Evolutionary conservation across 176 grass and related monocot species (phyloP).

Genomic region (Otatea glauca): DNA sequence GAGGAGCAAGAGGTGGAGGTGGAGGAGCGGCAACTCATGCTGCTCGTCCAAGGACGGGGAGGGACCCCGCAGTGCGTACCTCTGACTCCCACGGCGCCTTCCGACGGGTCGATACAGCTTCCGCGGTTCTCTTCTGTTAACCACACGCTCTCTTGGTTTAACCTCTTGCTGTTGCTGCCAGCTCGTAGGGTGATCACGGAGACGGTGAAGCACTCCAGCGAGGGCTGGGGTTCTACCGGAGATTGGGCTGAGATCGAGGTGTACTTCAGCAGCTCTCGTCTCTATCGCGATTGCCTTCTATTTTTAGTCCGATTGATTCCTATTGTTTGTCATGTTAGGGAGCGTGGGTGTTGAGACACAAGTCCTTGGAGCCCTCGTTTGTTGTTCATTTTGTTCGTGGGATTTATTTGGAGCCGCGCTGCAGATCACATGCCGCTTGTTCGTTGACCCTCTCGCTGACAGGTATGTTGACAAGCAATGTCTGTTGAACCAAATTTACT

Average conservation of each 20-base stretch:
- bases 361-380: slow-evolving; percentile 54
- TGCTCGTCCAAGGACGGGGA: slow-evolving; percentile 44
- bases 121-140: no score
- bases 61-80: background rate
- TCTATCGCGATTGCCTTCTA: background rate
- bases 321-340: slow-evolving; percentile 58
- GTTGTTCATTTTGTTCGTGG: slow-evolving; percentile 89
- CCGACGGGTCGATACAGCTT: slow-evolving; percentile 70
- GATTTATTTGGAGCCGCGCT: slow-evolving; percentile 92
- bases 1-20: background rate
- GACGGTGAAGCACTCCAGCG: slow-evolving; percentile 71
- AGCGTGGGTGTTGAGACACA: slow-evolving; percentile 83
- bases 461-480: slow-evolving; percentile 54
- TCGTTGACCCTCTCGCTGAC: slow-evolving; percentile 77
- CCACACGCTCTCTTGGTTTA: no score
- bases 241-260: slow-evolving; percentile 97
- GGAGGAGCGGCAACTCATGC: slow-evolving; percentile 33
- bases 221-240: slow-evolving; percentile 63
- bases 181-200: slow-evolving; percentile 88
- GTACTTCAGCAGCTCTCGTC: slow-evolving; percentile 8
- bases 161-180: slow-evolving; percentile 4
- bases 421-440: slow-evolving; percentile 92
- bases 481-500: slow-evolving; percentile 9
- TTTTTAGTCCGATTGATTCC: background rate
- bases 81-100: slow-evolving; percentile 25